Evolutionary conservation across 192 early-diverging fungal species (phyloP), one percentile per base, ranked within the genome.

Genomic region (Podila clonocystis): DNA sequence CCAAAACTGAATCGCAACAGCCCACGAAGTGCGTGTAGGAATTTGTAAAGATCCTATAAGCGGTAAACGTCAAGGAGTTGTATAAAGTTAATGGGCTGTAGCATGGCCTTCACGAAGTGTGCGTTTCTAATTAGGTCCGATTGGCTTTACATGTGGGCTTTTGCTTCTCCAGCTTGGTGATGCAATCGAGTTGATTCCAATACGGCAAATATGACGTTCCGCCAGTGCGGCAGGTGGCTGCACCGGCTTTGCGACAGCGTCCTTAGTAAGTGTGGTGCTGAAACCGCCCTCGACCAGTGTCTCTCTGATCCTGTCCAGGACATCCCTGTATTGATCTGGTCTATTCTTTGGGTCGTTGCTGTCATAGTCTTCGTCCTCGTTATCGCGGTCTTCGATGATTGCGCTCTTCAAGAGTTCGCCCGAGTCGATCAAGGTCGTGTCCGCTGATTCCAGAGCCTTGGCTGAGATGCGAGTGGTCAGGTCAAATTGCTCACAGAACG

Each of bases 401-500:
- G 65, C 36, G 30, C 30, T 58, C 50, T 50, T 33, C 65, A 65
- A 65, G 12, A 87, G 38, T 9, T 61, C 62, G 36, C 74, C 73
- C 36, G 84, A 71, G 58, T 87, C 85, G 29, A 91, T 77, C 33
- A 91, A 68, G 12, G 82, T 85, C 3, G 85, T 67, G 12, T 83
- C 76, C 2, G 93, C 91, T 3, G 73, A 65, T 28, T 93, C 90
- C 4, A 96, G 63, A 0, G 84, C 76, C 9, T 68, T 73, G n/a
- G 85, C 73, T 1, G 90, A 86, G 30, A 96, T 94, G 24, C 87
- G 84, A 57, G 93, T 92, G 12, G 95, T 95, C 15, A 98, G 83
- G 75, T 98, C 97, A 85, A 97, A 98, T 15, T 83, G 87, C 67
- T 92, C 88, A 70, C 94, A 95, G 74, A 91, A 97, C 9, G 92